Evolutionary conservation across 176 grass and related monocot genomes (phyloP), one percentile per base, ranked within the genome.

Genomic region (Areca catechu): DNA sequence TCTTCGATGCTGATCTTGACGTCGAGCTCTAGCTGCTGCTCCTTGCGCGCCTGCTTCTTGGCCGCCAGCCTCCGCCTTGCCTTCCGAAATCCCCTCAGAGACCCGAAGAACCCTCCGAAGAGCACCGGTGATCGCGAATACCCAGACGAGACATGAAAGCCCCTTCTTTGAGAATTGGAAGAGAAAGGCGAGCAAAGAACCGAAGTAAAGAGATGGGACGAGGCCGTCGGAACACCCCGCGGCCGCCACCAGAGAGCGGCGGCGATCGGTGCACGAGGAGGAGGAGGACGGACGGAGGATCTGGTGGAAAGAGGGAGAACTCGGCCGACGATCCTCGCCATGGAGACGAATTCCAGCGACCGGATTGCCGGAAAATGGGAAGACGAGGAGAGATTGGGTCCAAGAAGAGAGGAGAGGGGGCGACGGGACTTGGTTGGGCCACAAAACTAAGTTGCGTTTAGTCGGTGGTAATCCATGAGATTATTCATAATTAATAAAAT

Each of bases 301-400:
- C 80, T 73, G 21, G 61, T 58, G 62, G 87, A 60, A 58, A 91
- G 74, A 28, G 83, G 93, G 48, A 92, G 77, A 50, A 84, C 68
- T 22, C 93, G 83, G 43, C 69, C 67, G 48, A 87, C 76, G 57
- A 92, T 78, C 24, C 93, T 69, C 51, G 93, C 93, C 93, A 98
- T 97, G 72, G 65, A 17, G 7, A 43, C 34, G 34, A 10, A 12
- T 43, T 12, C 34, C 34, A 5, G 34, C 34, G 34, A 43, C 34
- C 10, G 34, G n/a, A 43, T 12, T 3, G 34, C 47, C 50, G 28
- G 5, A 21, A 77, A 63, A 15, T 15, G 0, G 56, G 23, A 20
- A 30, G 51, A 3, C 1, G 34, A 14, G 34, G 34, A 3, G 34
- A 2, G n/a, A 10, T 43, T 43, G 34, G 34, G 10, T 43, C 34